Conservation (phyloP, 768 basidiomycete genomes). For the Tulasnella calospora region DNA sequence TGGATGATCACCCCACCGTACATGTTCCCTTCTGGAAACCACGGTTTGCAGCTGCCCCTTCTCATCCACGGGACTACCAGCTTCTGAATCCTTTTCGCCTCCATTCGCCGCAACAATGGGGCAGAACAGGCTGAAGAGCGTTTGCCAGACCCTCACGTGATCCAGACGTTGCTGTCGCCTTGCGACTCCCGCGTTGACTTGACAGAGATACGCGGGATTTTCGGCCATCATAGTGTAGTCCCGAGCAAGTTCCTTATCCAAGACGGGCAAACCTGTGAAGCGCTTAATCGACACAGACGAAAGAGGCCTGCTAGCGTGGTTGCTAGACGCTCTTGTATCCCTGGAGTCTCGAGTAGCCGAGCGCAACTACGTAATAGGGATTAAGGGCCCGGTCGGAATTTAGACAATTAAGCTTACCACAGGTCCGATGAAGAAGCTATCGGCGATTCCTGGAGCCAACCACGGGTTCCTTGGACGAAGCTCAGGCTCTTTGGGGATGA, state of each 20-base stretch:
- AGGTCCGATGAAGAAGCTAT: conserved; percentile 25
- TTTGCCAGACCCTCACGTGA: conserved; percentile 65
- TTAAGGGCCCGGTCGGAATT: neutral
- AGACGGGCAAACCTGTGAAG: conserved; percentile 46
- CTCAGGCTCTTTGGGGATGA: conserved; percentile 20
- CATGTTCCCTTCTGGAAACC: neutral
- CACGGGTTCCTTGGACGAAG: neutral
- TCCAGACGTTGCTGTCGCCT: conserved; percentile 55
- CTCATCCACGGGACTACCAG: neutral
- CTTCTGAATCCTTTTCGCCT: neutral
- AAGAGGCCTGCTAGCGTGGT: conserved; percentile 18
- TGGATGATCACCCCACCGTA: conserved; percentile 29
- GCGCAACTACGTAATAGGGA: conserved; percentile 8
- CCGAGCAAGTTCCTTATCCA: conserved; percentile 55
- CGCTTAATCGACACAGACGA: conserved; percentile 25
- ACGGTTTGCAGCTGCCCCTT: neutral
- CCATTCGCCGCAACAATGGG: neutral
- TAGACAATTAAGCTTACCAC: conserved; percentile 1
- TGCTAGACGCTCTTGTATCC: conserved; percentile 20
- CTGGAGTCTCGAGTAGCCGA: conserved; percentile 23
- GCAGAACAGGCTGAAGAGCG: conserved; percentile 40
- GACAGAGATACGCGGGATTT: conserved; percentile 49
- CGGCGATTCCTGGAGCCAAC: conserved; percentile 12
- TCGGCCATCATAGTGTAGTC: conserved; percentile 53
- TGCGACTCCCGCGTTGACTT: conserved; percentile 58